These are phyloP conservation scores for Peterozyma toletana DNA, from an alignment of 805 yeast genomes.

Conservation along the genomic window DNA sequence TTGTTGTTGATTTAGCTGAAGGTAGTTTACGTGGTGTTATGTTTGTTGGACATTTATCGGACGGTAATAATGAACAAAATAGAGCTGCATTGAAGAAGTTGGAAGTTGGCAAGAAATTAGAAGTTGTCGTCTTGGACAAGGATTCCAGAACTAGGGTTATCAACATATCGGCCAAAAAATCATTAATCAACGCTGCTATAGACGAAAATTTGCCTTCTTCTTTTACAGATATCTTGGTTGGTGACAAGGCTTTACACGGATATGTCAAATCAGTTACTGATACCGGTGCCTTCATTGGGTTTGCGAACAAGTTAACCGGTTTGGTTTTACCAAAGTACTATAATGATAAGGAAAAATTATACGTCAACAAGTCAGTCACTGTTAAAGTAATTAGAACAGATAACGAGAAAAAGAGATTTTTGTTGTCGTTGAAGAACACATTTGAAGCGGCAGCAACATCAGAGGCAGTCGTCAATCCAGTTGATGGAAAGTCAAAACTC, in stretches of 20 bases:
- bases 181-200: conserved; percentile 61
- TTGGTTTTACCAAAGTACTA: conserved; percentile 72
- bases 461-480: conserved; percentile 43
- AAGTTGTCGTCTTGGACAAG: conserved; percentile 61
- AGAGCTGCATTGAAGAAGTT: conserved; percentile 58
- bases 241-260: conserved; percentile 52
- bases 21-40: conserved; percentile 61
- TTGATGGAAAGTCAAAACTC: conserved; percentile 43
- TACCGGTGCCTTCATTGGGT: conserved; percentile 77
- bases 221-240: conserved; percentile 50
- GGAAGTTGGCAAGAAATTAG: conserved; percentile 53
- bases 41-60: conserved; percentile 68
- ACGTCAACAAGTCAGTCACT: conserved; percentile 62
- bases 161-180: conserved; percentile 55
- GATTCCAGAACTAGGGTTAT: conserved; percentile 55
- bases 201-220: conserved; percentile 44
- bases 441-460: conserved; percentile 10
- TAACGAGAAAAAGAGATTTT: conserved; percentile 62
- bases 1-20: conserved; percentile 53
- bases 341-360: conserved; percentile 45
- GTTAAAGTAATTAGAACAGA: conserved; percentile 64
- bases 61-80: conserved; percentile 67
- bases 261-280: conserved; percentile 72
- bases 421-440: conserved; percentile 48
- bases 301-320: conserved; percentile 77